Base-by-base conservation (phyloP, 495 filamentous ascomycete species). In the Lophiotrema nucula region DNA sequence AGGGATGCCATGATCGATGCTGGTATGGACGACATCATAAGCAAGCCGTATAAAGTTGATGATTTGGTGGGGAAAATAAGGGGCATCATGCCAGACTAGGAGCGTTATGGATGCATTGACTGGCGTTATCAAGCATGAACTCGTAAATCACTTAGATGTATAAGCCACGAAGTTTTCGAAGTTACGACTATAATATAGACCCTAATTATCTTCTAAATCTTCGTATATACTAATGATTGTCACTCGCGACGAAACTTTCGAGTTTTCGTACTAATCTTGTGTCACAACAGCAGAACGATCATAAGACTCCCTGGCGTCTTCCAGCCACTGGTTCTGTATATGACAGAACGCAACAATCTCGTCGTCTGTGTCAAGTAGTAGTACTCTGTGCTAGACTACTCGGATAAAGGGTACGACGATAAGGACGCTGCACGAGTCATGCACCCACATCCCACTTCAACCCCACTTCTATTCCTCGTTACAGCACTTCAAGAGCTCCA, bases 21-120 rank as follows among this genome's bases (percentile, higher is more conserved):
- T 16, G 64, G 64, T 1, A 67, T 67, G 64, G 64, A 67, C 35
- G 48, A 45, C 5, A 27, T 64, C 22, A 67, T 67, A 31, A 51
- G 46, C 25, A 67, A 67, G 25, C 64, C 64, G 1, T 67, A 54
- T 51, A 67, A 67, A 41, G 56, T 67, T n/a, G 64, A 67, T 37
- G 64, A 67, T 21, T 22, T 67, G 24, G 60, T 63, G 12, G 38
- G 24, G 27, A 60, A 57, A 37, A 55, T 66, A 15, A 50, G 28
- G 19, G 33, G 31, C 19, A 8, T 66, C 3, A 15, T 57, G 3
- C 52, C 58, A 22, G 23, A 55, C 13, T 15, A 28, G 33, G 23
- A 23, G 28, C n/a, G n/a, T n/a, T n/a, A n/a, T n/a, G n/a, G n/a
- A n/a, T n/a, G n/a, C n/a, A n/a, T n/a, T n/a, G n/a, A n/a, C n/a